Percentiles rank a stretch among this genome's conserved stretches.
Evolutionary conservation across 2,329 filamentous ascomycete genomes (phyloP).

Genomic region (Penicillium fuscoglaucum): DNA sequence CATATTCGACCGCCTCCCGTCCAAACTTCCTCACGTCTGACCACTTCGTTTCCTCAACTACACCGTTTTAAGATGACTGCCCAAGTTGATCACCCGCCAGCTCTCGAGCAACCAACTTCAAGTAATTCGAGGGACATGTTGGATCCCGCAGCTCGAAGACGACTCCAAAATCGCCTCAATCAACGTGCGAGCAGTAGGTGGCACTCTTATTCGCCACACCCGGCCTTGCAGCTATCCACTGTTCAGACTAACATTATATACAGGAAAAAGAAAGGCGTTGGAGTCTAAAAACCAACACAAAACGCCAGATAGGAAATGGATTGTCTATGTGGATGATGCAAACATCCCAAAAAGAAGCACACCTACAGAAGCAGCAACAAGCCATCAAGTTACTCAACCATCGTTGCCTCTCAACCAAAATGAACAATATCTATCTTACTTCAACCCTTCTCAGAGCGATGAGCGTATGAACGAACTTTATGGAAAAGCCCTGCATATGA

Average conservation of each 20-base stretch:
- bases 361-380: neutral
- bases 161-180: constrained; percentile 26
- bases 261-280: constrained; percentile 19
- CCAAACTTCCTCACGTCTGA: neutral
- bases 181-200: constrained; percentile 26
- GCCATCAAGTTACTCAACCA: neutral
- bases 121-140: neutral
- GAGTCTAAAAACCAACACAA: constrained; percentile 2
- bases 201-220: neutral
- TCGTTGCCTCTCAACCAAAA: neutral
- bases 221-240: neutral
- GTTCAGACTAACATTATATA: neutral
- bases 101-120: neutral
- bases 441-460: no score
- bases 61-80: neutral
- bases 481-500: neutral
- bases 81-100: neutral
- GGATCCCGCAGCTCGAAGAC: constrained; percentile 15
- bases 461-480: neutral
- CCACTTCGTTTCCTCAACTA: neutral
- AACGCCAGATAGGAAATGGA: constrained; percentile 10
- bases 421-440: no score
- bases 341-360: neutral
- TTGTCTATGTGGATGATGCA: constrained; percentile 16
- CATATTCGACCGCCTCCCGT: neutral